Conservation (phyloP, 2,329 filamentous ascomycete species). For the Aspergillus sp. region DNA sequence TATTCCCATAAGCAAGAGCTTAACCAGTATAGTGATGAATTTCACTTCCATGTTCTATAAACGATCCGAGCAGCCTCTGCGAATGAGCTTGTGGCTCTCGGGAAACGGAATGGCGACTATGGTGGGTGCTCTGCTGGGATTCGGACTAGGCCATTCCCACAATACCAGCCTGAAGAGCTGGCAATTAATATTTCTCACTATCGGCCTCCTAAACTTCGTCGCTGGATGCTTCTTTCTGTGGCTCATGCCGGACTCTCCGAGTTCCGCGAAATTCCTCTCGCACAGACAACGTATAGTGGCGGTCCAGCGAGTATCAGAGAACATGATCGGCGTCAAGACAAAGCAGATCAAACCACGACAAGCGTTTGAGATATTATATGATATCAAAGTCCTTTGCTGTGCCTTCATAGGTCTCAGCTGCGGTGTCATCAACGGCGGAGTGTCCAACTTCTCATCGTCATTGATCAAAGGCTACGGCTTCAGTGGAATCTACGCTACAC, state of each 20-base stretch:
- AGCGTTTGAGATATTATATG: slow-evolving; percentile 41
- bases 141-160: slow-evolving; percentile 35
- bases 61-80: slow-evolving; percentile 37
- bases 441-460: slow-evolving; percentile 49
- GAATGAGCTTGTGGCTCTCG: slow-evolving; percentile 37
- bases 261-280: slow-evolving; percentile 39
- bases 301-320: slow-evolving; percentile 42
- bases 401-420: slow-evolving; percentile 43
- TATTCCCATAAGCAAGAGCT: background rate
- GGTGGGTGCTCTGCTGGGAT: slow-evolving; percentile 37
- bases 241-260: slow-evolving; percentile 40
- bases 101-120: slow-evolving; percentile 40
- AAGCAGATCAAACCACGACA: slow-evolving; percentile 34
- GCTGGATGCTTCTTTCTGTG: slow-evolving; percentile 35
- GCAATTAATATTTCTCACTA: slow-evolving; percentile 44
- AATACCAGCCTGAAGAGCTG: slow-evolving; percentile 29
- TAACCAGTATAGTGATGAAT: slow-evolving; percentile 27
- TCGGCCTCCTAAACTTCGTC: slow-evolving; percentile 47
- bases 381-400: slow-evolving; percentile 40
- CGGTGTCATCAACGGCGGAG: slow-evolving; percentile 52
- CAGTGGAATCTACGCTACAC: slow-evolving; percentile 27
- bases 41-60: slow-evolving; percentile 41
- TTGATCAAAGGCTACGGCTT: slow-evolving; percentile 47
- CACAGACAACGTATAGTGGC: slow-evolving; percentile 41
- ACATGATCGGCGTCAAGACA: slow-evolving; percentile 44